A percentile compares a stretch with the other conserved stretches of the same genome.
Evolutionary conservation across 306 rosid genomes (phyloP).

Genomic region (Albizia julibrissin): DNA sequence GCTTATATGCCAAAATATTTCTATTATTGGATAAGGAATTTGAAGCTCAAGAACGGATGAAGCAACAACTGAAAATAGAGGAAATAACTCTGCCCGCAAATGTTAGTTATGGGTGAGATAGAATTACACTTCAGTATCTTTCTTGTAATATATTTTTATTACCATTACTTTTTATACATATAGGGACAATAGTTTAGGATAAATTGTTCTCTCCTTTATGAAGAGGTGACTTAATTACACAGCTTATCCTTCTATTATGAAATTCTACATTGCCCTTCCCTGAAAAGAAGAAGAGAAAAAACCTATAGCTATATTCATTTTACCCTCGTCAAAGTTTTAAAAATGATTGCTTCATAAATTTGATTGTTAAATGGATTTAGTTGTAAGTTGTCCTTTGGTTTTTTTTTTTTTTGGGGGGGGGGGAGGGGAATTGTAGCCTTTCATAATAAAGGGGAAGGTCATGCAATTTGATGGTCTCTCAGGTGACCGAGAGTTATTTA

Average conservation of each 20-base stretch:
- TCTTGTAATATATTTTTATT: background rate
- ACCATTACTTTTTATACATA: background rate
- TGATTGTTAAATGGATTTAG: background rate
- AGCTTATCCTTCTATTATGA: background rate
- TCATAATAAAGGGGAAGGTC: background rate
- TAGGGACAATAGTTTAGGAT: background rate
- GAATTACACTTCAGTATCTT: background rate
- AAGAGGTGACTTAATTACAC: background rate
- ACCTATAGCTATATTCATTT: background rate
- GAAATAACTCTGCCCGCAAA: conserved; percentile 66
- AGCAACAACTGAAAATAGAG: conserved; percentile 73
- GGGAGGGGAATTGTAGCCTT: background rate
- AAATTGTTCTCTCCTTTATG: background rate
- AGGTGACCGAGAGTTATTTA: background rate
- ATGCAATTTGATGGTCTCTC: background rate
- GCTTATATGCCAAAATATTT: background rate
- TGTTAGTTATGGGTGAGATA: conserved; percentile 84
- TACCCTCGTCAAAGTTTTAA: background rate
- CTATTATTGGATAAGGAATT: conserved; percentile 63
- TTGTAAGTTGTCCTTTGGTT: background rate
- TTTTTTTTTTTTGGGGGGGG: background rate
- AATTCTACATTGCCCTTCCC: background rate
- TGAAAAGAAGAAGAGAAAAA: background rate
- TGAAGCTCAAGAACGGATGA: conserved; percentile 95
- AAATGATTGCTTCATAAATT: background rate